phyloP scores from a whole-genome alignment of 2,329 filamentous ascomycete species.

The Colletotrichum sp. region DNA sequence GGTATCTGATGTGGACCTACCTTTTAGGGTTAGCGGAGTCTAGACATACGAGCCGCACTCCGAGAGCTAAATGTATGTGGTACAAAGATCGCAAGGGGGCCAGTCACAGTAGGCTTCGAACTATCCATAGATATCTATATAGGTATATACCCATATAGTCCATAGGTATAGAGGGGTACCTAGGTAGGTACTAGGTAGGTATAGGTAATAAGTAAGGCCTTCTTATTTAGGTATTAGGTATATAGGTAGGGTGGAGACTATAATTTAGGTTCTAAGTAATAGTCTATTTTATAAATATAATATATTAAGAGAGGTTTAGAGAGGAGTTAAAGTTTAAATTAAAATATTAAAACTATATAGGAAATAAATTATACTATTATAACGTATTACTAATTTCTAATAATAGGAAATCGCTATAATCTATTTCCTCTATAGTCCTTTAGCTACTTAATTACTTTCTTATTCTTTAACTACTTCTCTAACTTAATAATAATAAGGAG shows the following conservation, averaged over 20 bases:
- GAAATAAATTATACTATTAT: background rate
- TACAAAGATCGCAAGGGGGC: background rate
- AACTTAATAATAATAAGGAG: background rate
- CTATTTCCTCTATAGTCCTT: background rate
- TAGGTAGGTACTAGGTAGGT: background rate
- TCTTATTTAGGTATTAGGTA: background rate
- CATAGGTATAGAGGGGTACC: background rate
- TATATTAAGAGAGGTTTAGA: background rate
- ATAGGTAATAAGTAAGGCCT: background rate
- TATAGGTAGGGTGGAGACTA: background rate
- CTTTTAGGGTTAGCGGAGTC: background rate
- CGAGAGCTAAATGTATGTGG: background rate
- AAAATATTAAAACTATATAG: background rate
- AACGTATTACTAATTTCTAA: background rate
- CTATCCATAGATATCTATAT: background rate
- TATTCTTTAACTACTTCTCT: background rate
- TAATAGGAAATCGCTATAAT: background rate
- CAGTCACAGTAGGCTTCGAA: background rate
- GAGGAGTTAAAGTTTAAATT: background rate
- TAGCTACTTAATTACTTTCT: background rate
- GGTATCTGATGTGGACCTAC: background rate
- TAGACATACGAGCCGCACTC: background rate
- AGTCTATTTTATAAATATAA: background rate
- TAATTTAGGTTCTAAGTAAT: background rate
- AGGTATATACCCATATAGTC: background rate